A percentile compares a stretch with the other conserved stretches of the same genome.
Evolutionary conservation across 306 rosid species (phyloP).

Genomic region (Prunus mongolica): DNA sequence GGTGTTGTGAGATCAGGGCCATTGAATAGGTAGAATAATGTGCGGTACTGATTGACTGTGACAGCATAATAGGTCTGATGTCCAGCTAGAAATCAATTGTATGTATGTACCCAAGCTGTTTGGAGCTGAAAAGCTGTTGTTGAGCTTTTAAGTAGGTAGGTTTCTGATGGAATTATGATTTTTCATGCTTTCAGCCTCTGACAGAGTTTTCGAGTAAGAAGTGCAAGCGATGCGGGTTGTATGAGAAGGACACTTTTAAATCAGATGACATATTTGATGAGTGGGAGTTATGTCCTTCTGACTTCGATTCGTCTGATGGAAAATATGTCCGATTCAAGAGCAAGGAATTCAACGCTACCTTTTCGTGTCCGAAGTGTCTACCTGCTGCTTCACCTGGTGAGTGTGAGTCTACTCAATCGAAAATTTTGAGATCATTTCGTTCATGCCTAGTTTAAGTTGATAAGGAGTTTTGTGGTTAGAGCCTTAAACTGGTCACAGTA

Average conservation of each 20-base stretch:
- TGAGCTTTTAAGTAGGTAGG: neutral
- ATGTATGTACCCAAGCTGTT: neutral
- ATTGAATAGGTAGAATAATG: neutral
- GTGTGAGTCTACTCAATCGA: conserved; percentile 23
- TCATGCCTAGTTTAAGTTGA: neutral
- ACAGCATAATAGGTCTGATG: neutral
- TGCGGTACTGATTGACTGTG: neutral
- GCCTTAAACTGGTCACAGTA: neutral
- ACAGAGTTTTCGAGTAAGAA: conserved; percentile 53
- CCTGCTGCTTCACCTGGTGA: conserved; percentile 42
- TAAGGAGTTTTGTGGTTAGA: neutral
- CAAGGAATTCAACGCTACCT: conserved; percentile 68
- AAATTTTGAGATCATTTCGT: neutral
- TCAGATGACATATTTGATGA: conserved; percentile 72
- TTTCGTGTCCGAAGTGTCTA: conserved; percentile 58
- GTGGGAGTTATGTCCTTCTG: conserved; percentile 94
- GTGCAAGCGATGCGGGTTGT: conserved; percentile 93
- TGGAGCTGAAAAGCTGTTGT: neutral
- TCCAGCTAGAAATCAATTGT: neutral
- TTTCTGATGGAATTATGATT: conserved; percentile 24
- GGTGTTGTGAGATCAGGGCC: neutral
- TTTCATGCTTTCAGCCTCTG: conserved; percentile 68
- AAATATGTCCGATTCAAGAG: conserved; percentile 45
- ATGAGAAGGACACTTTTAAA: conserved; percentile 60
- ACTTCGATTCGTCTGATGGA: conserved; percentile 52